Percentiles rank a stretch among this genome's conserved stretches.
These are phyloP conservation scores for Lactarius sp. DNA, from an alignment of 768 basidiomycete genomes.

Conservation along the genomic window DNA sequence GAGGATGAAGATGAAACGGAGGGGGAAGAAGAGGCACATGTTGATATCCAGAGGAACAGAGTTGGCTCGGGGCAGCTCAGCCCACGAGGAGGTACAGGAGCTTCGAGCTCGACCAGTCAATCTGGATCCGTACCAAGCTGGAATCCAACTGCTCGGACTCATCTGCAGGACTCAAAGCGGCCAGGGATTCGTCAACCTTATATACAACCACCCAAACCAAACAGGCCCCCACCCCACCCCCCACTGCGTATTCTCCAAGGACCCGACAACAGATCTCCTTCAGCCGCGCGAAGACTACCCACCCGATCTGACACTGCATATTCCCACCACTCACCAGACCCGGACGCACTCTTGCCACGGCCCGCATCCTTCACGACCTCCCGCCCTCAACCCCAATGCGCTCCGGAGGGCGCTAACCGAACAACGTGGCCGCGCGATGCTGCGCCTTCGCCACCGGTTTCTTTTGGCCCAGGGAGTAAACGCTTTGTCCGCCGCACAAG, in stretches of 20 bases:
- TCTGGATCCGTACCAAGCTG: not conserved
- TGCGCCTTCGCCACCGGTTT: not conserved
- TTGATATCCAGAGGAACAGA: not conserved
- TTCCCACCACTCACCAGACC: not conserved
- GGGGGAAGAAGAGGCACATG: not conserved
- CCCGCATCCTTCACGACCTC: not conserved
- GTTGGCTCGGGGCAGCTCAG: not conserved
- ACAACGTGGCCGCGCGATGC: slow-evolving; percentile 6
- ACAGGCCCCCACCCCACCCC: not conserved
- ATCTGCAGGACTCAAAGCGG: not conserved
- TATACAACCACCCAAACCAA: not conserved
- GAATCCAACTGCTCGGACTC: not conserved
- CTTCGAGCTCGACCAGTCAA: not conserved
- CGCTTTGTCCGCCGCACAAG: not conserved
- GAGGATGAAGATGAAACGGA: not conserved
- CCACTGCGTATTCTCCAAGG: not conserved
- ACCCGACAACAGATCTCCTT: not conserved
- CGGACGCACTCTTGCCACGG: not conserved
- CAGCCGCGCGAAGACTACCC: not conserved
- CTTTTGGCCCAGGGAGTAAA: not conserved
- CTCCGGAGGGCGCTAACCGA: not conserved
- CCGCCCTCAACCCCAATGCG: not conserved
- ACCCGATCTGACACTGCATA: not conserved
- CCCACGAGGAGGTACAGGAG: not conserved
- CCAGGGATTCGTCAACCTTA: slow-evolving; percentile 1